A percentile compares a stretch with the other conserved stretches of the same genome.
phyloP scores from a whole-genome alignment of 2,329 filamentous ascomycete species.

The Phialemoniopsis sp. region DNA sequence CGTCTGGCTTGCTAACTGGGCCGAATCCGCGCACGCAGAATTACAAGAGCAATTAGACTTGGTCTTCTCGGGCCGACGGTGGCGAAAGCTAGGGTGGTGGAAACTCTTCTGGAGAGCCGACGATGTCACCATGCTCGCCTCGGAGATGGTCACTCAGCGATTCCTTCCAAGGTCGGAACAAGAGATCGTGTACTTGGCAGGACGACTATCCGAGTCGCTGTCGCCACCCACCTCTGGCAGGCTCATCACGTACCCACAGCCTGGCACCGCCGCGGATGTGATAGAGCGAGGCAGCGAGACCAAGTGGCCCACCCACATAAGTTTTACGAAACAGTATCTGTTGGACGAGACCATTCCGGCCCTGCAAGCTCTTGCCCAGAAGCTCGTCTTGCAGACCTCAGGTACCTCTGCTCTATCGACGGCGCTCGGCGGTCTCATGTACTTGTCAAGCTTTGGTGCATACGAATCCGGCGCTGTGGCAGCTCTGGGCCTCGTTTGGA shows the following conservation, averaged over 20 bases:
- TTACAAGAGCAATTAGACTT: slow-evolving; percentile 74
- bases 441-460: slow-evolving; percentile 49
- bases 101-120: slow-evolving; percentile 94
- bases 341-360: slow-evolving; percentile 64
- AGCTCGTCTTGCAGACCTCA: slow-evolving; percentile 69
- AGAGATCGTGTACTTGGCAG: slow-evolving; percentile 77
- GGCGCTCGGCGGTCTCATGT: slow-evolving; percentile 50
- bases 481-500: slow-evolving; percentile 57
- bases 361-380: slow-evolving; percentile 69
- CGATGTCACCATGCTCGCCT: slow-evolving; percentile 79
- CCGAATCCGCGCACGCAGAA: slow-evolving; percentile 76
- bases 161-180: slow-evolving; percentile 79
- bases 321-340: slow-evolving; percentile 63
- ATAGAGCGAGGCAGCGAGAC: slow-evolving; percentile 10
- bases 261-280: slow-evolving; percentile 8
- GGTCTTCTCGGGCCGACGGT: slow-evolving; percentile 71
- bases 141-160: slow-evolving; percentile 69
- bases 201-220: slow-evolving; percentile 39
- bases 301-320: slow-evolving; percentile 73
- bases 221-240: slow-evolving; percentile 35
- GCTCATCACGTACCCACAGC: slow-evolving; percentile 27
- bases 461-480: slow-evolving; percentile 62
- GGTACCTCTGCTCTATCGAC: slow-evolving; percentile 64
- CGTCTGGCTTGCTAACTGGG: slow-evolving; percentile 63
- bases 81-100: slow-evolving; percentile 86